Percentiles rank a stretch among this genome's conserved stretches.
Conservation (phyloP, 177 flowering plant genomes). For the Vitis hybrid region DNA sequence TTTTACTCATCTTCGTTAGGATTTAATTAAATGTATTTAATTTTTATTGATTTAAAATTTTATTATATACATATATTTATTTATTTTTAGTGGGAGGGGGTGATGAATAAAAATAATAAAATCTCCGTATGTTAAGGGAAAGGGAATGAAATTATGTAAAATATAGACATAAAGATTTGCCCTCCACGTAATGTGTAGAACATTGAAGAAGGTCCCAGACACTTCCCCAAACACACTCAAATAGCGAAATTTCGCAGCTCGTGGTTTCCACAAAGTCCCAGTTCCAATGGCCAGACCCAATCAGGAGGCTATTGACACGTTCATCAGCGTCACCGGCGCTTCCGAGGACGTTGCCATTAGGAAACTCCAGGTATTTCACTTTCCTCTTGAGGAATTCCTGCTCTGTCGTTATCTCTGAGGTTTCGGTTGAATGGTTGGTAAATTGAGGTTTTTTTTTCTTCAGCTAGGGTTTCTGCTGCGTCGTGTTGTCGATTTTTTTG, state of each 20-base stretch:
- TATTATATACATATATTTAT: no score
- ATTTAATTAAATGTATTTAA: no score
- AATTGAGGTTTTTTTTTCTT: not conserved
- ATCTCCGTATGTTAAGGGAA: no score
- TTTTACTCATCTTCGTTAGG: no score
- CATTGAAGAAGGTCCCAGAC: not conserved
- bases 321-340: conserved; percentile 48
- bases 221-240: not conserved
- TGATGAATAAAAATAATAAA: no score
- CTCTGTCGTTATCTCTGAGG: not conserved
- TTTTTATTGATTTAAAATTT: no score
- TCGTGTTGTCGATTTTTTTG: no score
- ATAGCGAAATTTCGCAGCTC: no score
- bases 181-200: not conserved
- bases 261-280: no score
- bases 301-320: conserved; percentile 42
- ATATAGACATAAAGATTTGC: no score
- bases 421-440: no score
- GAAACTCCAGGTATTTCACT: conserved; percentile 30
- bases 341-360: conserved; percentile 38
- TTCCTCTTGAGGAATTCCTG: not conserved
- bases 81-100: no score
- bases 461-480: not conserved
- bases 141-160: not conserved
- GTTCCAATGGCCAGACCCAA: conserved; percentile 36